These are phyloP conservation scores for Ganoderma meredithae DNA, from an alignment of 1,284 basidiomycete genomes.

Conservation along the genomic window DNA sequence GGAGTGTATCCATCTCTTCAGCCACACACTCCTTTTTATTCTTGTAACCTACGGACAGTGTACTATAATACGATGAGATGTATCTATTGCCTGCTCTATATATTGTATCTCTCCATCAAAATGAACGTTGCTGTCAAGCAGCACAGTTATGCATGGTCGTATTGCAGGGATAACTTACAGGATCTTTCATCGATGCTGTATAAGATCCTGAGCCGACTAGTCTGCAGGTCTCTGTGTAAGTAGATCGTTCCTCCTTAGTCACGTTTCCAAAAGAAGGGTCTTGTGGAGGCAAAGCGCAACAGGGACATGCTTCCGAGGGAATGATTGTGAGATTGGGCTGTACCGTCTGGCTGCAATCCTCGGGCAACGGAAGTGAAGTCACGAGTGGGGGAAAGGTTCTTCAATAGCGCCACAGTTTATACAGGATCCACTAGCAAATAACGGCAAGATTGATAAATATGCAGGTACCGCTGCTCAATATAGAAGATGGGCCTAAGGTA, in stretches of 20 bases:
- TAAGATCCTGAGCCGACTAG: not conserved
- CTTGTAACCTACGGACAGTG: not conserved
- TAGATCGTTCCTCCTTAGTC: not conserved
- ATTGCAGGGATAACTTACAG: not conserved
- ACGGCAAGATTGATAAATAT: not conserved
- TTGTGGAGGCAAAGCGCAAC: not conserved
- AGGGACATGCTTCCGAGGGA: not conserved
- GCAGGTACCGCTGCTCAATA: not conserved
- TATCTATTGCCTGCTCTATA: conserved; percentile 1
- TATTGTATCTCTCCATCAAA: not conserved
- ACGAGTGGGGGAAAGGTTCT: not conserved
- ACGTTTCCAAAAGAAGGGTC: not conserved
- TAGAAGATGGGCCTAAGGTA: not conserved
- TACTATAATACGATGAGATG: not conserved
- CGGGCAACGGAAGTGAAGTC: not conserved
- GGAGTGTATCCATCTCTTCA: not conserved
- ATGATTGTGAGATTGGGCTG: not conserved
- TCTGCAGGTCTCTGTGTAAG: not conserved
- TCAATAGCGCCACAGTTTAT: not conserved
- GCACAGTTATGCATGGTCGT: not conserved
- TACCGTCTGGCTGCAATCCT: not conserved
- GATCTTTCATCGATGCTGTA: not conserved
- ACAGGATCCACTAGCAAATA: not conserved
- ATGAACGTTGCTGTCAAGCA: not conserved
- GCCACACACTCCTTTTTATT: not conserved